Evolutionary conservation across 2,329 filamentous ascomycete species (phyloP).

Genomic region (Penicillium sp.): DNA sequence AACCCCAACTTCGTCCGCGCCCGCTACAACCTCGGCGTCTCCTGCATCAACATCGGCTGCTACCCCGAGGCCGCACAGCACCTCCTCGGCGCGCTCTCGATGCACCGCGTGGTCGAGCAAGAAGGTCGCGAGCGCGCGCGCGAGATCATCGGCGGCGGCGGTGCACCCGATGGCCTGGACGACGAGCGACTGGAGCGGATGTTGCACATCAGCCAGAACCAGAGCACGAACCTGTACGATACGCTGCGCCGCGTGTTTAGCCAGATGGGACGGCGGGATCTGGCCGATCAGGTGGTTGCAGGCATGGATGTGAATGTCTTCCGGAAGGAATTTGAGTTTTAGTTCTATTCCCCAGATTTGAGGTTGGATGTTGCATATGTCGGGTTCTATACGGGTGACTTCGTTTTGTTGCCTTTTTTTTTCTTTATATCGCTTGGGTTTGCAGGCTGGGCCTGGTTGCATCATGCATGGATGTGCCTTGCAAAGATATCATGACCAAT

Average conservation of each 20-base stretch:
- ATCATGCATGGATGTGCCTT: constrained; percentile 1
- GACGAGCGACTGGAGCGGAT: constrained; percentile 82
- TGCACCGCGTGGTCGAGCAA: constrained; percentile 92
- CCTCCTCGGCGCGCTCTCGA: constrained; percentile 84
- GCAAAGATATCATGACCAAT: constrained; percentile 4
- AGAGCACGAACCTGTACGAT: constrained; percentile 95
- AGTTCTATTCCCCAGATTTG: constrained; percentile 21
- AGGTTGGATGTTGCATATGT: constrained; percentile 4
- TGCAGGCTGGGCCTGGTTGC: constrained; percentile 18
- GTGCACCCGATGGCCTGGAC: constrained; percentile 46
- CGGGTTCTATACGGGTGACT: neutral
- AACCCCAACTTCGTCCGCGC: constrained; percentile 96
- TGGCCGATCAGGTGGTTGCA: constrained; percentile 82
- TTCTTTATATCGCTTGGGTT: neutral
- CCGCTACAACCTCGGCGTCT: constrained; percentile 93
- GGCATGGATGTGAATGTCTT: constrained; percentile 92
- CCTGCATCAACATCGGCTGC: constrained; percentile 96
- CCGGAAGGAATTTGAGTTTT: constrained; percentile 88
- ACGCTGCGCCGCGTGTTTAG: constrained; percentile 93
- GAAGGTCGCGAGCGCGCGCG: constrained; percentile 80
- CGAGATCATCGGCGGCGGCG: constrained; percentile 70
- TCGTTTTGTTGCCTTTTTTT: neutral
- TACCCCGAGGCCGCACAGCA: constrained; percentile 91
- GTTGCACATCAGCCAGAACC: constrained; percentile 78
- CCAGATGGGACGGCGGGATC: constrained; percentile 86